phyloP scores from a whole-genome alignment of 257 asterid species.

The Solanum etuberosum region DNA sequence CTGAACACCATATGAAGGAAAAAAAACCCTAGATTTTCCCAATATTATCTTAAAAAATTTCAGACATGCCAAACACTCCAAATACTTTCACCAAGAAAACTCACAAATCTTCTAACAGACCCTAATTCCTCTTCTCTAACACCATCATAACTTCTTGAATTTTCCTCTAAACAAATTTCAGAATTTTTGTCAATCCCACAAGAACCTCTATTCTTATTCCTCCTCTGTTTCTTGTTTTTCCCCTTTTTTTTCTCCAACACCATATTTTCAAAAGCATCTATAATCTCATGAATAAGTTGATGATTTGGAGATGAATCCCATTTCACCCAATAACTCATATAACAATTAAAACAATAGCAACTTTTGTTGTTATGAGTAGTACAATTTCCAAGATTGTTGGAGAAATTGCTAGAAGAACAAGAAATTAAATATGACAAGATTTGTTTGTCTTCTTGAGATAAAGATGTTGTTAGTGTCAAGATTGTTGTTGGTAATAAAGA shows the following conservation, averaged over 20 bases:
- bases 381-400: neutral
- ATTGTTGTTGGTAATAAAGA: slow-evolving; percentile 28
- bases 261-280: slow-evolving; percentile 30
- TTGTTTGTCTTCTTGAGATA: slow-evolving; percentile 23
- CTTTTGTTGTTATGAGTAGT: slow-evolving; percentile 1
- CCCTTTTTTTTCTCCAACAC: slow-evolving; percentile 12
- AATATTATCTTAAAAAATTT: neutral
- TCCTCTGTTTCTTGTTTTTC: slow-evolving; percentile 13
- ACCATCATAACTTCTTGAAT: neutral
- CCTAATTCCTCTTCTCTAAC: neutral
- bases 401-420: slow-evolving; percentile 9
- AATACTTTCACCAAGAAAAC: slow-evolving; percentile 26
- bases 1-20: no score
- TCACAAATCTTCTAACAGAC: slow-evolving; percentile 20
- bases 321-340: slow-evolving; percentile 28
- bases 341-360: slow-evolving; percentile 31
- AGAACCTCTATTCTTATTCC: slow-evolving; percentile 1
- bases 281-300: slow-evolving; percentile 31
- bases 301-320: slow-evolving; percentile 42
- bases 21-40: neutral
- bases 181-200: neutral
- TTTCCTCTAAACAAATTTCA: slow-evolving; percentile 1
- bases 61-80: slow-evolving; percentile 17
- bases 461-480: slow-evolving; percentile 19
- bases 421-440: slow-evolving; percentile 26